phyloP scores from a whole-genome alignment of 2,329 filamentous ascomycete species.

The Fusarium foetens region DNA sequence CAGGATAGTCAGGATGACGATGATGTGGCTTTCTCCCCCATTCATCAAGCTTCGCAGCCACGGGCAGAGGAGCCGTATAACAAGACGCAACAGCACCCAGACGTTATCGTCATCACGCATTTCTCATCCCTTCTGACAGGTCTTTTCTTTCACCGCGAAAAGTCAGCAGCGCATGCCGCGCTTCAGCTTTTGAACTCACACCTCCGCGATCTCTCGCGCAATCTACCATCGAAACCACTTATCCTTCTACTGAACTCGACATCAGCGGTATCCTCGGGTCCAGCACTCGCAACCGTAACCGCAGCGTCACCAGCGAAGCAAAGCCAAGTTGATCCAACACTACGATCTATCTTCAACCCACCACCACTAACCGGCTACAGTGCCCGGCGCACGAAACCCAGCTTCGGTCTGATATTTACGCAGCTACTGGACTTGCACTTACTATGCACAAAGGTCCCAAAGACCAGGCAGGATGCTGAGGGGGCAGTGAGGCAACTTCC shows the following conservation, averaged over 20 bases:
- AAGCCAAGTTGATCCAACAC: conserved; percentile 53
- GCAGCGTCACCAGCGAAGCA: conserved; percentile 15
- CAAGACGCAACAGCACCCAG: conserved; percentile 28
- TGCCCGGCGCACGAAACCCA: conserved; percentile 56
- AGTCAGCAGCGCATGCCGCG: conserved; percentile 57
- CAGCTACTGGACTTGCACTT: conserved; percentile 66
- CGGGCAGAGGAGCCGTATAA: neutral
- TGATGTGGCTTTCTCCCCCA: conserved; percentile 33
- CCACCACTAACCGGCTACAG: conserved; percentile 37
- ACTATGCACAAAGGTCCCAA: conserved; percentile 59
- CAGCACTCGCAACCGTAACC: neutral
- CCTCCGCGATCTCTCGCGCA: conserved; percentile 58
- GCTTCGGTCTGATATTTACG: conserved; percentile 64
- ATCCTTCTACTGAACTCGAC: conserved; percentile 67
- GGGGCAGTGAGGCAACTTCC: conserved; percentile 5
- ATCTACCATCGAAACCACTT: conserved; percentile 55
- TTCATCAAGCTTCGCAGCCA: neutral
- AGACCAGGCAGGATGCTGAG: conserved; percentile 54
- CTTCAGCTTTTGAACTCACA: conserved; percentile 60
- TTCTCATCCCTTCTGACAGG: conserved; percentile 62
- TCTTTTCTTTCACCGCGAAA: conserved; percentile 62
- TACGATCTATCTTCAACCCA: conserved; percentile 62
- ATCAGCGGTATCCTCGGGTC: conserved; percentile 26
- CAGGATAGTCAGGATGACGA: conserved; percentile 50
- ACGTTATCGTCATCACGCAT: conserved; percentile 66